Evolutionary conservation across 2,329 filamentous ascomycete species (phyloP), one percentile per base, ranked within the genome.

Genomic region (Trichophyton verrucosum): DNA sequence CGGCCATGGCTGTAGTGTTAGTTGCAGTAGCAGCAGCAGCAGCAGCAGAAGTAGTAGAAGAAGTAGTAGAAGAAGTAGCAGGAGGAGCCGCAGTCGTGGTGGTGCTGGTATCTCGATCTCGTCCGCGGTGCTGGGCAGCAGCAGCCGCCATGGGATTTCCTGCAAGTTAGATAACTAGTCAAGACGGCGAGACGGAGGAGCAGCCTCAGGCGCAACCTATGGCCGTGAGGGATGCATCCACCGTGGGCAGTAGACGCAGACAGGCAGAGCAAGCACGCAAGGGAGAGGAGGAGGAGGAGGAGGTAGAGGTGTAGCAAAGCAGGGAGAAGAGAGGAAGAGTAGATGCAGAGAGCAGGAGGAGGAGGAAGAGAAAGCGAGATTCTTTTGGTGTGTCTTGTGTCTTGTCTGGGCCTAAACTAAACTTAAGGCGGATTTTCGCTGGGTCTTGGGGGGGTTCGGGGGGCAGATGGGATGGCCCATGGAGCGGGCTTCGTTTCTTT

Each of bases 291-390:
- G 55, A 53, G 47, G 33, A 36, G 62, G 61, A 59, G 47, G 55
- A 53, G 47, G 33, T 36, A 11, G 7, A 36, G 33, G 11, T 11
- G 33, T 60, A 57, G 47, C 24, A 49, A 51, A 62, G 53, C 57
- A 58, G 65, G 65, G 62, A 60, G 57, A 57, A 60, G 61, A 63
- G 61, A 59, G 46, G 55, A 49, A 53, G 8, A 2, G 30, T 33
- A 33, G 30, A 33, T 33, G 30, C 58, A 57, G 20, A 20, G 20
- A 24, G 51, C 55, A 8, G 57, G 57, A 53, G 51, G 56, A 57
- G 57, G 24, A 59, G 58, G 62, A 60, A 42, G 44, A 17, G 17
- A 17, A 11, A 36, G 33, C 33, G 33, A 36, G 33, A 36, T 36
- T 7, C 9, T 36, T 36, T 36, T 36, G 33, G 33, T 36, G 33